phyloP scores from a whole-genome alignment of 179 eudicot species.

The Drosera spatulata region DNA sequence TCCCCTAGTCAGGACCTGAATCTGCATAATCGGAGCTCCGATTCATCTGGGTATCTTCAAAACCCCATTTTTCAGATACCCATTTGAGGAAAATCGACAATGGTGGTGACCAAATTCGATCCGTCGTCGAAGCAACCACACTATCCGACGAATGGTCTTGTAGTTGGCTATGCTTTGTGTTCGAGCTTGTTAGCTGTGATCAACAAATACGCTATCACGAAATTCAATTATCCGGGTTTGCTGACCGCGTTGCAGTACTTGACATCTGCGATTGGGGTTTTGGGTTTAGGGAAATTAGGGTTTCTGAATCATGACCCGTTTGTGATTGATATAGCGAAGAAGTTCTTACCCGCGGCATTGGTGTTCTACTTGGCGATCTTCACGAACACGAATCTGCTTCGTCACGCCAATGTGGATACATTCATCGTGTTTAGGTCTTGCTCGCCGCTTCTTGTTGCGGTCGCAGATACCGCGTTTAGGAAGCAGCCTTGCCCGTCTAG shows the following conservation, averaged over 20 bases:
- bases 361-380: conserved; percentile 83
- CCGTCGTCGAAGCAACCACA: conserved; percentile 29
- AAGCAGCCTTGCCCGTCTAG: conserved; percentile 85
- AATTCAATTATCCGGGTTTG: conserved; percentile 50
- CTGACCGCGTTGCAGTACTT: conserved; percentile 78
- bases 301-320: conserved; percentile 41
- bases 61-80: no score
- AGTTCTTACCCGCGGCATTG: conserved; percentile 74
- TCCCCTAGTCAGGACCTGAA: no score
- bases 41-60: no score
- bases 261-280: conserved; percentile 73
- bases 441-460: conserved; percentile 75
- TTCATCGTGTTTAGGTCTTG: conserved; percentile 12
- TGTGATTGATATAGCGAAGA: conserved; percentile 54
- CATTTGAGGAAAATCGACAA: neutral
- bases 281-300: conserved; percentile 44
- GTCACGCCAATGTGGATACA: conserved; percentile 20
- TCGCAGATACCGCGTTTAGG: conserved; percentile 77
- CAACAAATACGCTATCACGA: conserved; percentile 50
- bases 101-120: conserved; percentile 20
- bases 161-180: conserved; percentile 85
- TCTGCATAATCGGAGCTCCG: no score
- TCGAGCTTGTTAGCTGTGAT: conserved; percentile 84
- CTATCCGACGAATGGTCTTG: conserved; percentile 76
- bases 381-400: conserved; percentile 82